phyloP scores from a whole-genome alignment of 805 yeast species.

The Torulaspora franciscae region DNA sequence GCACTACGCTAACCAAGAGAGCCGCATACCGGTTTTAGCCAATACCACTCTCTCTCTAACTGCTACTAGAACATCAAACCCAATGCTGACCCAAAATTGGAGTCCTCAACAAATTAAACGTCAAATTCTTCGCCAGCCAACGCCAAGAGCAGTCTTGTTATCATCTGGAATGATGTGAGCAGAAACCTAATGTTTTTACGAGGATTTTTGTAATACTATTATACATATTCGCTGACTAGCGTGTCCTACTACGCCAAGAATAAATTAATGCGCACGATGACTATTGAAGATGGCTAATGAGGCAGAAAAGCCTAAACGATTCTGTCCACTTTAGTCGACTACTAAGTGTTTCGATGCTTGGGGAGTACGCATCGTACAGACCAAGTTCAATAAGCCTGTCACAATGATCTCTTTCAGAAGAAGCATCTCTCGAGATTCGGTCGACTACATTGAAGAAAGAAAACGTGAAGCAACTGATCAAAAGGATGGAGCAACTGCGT shows the following conservation, averaged over 20 bases:
- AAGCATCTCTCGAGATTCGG: not conserved
- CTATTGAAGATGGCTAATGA: not conserved
- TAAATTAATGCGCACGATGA: not conserved
- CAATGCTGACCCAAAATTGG: constrained; percentile 11
- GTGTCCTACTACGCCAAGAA: not conserved
- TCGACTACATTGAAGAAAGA: not conserved
- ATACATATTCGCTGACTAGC: not conserved
- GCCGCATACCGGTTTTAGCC: constrained; percentile 15
- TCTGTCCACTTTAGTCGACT: not conserved
- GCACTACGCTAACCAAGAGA: constrained; percentile 12
- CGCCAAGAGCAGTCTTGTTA: constrained; percentile 21
- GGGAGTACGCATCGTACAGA: not conserved
- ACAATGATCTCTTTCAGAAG: not conserved
- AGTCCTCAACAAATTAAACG: constrained; percentile 13
- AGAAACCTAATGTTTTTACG: not conserved
- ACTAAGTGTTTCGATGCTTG: not conserved
- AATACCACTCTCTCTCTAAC: constrained; percentile 2
- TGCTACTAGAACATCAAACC: constrained; percentile 2
- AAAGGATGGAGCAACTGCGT: not conserved
- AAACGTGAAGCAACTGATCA: not conserved
- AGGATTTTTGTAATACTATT: not conserved
- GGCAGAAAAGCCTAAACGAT: not conserved
- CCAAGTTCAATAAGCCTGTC: not conserved
- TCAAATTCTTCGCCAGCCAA: constrained; percentile 19
- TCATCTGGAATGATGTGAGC: constrained; percentile 7